A percentile compares a stretch with the other conserved stretches of the same genome.
Conservation (phyloP, 2,329 filamentous ascomycete species). For the Colletotrichum trifolii region DNA sequence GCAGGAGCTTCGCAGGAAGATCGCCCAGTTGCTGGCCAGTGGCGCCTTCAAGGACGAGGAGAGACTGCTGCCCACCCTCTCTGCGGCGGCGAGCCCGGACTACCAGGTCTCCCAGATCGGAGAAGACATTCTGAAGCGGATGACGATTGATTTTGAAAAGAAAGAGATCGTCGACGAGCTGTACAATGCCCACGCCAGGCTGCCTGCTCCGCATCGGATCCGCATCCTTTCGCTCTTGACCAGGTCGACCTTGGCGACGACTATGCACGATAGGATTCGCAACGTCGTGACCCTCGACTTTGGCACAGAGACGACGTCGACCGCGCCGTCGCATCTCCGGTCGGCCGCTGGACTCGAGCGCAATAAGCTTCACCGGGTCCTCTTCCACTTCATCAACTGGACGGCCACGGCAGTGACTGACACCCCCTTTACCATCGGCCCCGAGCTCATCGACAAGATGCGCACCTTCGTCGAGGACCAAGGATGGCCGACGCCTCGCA, state of each 20-base stretch:
- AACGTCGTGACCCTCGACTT: slow-evolving; percentile 76
- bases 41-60: slow-evolving; percentile 87
- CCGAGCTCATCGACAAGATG: slow-evolving; percentile 75
- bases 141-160: slow-evolving; percentile 79
- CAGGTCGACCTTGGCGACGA: slow-evolving; percentile 80
- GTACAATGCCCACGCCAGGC: slow-evolving; percentile 78
- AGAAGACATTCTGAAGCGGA: slow-evolving; percentile 88
- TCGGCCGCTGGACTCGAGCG: slow-evolving; percentile 74
- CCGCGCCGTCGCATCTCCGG: slow-evolving; percentile 41
- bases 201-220: slow-evolving; percentile 78
- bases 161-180: slow-evolving; percentile 70
- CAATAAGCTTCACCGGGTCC: slow-evolving; percentile 81
- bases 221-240: slow-evolving; percentile 80
- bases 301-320: slow-evolving; percentile 33
- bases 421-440: slow-evolving; percentile 73
- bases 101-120: slow-evolving; percentile 85
- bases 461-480: slow-evolving; percentile 80
- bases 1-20: slow-evolving; percentile 65
- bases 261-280: slow-evolving; percentile 74
- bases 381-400: slow-evolving; percentile 90
- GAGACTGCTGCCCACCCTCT: slow-evolving; percentile 84
- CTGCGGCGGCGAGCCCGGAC: slow-evolving; percentile 85
- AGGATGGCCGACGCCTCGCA: slow-evolving; percentile 81
- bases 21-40: slow-evolving; percentile 80
- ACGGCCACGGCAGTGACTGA: slow-evolving; percentile 76